Evolutionary conservation across 73 alveolate genomes (phyloP).

Genomic region (Tetrahymena elliotti): DNA sequence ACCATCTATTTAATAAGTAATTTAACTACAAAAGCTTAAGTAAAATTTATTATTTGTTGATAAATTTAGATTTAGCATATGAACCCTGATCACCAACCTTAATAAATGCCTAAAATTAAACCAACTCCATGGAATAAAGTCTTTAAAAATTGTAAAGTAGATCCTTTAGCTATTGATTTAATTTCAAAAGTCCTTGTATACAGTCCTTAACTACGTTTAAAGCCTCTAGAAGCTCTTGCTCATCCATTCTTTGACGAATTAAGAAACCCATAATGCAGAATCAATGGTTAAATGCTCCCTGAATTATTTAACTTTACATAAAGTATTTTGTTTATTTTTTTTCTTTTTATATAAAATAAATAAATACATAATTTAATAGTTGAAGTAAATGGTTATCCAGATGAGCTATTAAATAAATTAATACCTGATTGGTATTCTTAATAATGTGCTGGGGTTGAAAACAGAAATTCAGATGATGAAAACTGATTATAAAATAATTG

Average conservation of each 20-base stretch:
- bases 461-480: neutral
- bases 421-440: neutral
- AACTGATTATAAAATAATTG: neutral
- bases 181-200: constrained; percentile 51
- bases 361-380: neutral
- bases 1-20: constrained; percentile 42
- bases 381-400: neutral
- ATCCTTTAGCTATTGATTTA: constrained; percentile 14
- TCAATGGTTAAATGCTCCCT: neutral
- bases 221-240: constrained; percentile 68
- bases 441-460: neutral
- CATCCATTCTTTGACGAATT: constrained; percentile 92
- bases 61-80: neutral
- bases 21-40: constrained; percentile 14
- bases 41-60: neutral
- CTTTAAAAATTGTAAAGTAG: constrained; percentile 7
- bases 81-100: neutral
- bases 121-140: constrained; percentile 26
- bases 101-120: neutral
- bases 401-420: neutral
- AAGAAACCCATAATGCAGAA: constrained; percentile 22
- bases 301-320: neutral
- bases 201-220: constrained; percentile 65
- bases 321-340: neutral
- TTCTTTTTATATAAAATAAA: neutral